Conservation (phyloP, 2,329 filamentous ascomycete genomes). For the Phialemoniopsis sp. region DNA sequence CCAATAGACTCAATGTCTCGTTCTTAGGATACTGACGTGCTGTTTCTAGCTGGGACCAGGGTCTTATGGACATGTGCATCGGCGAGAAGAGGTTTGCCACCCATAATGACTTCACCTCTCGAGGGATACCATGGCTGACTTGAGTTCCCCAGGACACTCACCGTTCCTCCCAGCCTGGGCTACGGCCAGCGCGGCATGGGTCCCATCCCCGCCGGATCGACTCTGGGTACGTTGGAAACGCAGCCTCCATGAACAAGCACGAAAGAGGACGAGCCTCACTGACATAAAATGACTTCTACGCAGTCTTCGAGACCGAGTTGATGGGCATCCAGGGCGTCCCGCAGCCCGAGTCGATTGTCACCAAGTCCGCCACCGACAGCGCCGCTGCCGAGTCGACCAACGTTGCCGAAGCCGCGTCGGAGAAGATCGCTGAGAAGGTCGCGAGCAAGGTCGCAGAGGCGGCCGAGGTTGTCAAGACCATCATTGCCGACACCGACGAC, state of each 20-base stretch:
- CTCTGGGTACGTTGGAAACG: conserved; percentile 53
- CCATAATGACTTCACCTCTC: neutral
- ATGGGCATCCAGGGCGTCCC: conserved; percentile 75
- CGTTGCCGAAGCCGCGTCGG: conserved; percentile 16
- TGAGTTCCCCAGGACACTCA: conserved; percentile 59
- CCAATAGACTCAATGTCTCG: neutral
- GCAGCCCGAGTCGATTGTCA: conserved; percentile 40
- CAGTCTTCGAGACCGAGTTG: conserved; percentile 89
- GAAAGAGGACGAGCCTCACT: no score
- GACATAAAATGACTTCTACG: no score
- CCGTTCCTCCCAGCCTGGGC: conserved; percentile 79
- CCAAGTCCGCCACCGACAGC: conserved; percentile 28
- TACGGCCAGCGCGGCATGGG: conserved; percentile 76
- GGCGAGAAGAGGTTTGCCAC: conserved; percentile 69
- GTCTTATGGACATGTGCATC: conserved; percentile 89
- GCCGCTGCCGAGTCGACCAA: conserved; percentile 17
- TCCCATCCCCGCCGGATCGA: conserved; percentile 78
- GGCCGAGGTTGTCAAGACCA: conserved; percentile 47
- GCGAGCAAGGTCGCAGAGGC: conserved; percentile 31
- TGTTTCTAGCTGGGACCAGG: conserved; percentile 74
- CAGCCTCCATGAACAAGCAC: no score
- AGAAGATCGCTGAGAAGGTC: conserved; percentile 31
- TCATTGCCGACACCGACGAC: conserved; percentile 51
- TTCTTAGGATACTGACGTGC: conserved; percentile 2
- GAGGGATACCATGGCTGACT: no score